Conservation (phyloP, 495 filamentous ascomycete genomes). For the Penicilliopsis zonata region DNA sequence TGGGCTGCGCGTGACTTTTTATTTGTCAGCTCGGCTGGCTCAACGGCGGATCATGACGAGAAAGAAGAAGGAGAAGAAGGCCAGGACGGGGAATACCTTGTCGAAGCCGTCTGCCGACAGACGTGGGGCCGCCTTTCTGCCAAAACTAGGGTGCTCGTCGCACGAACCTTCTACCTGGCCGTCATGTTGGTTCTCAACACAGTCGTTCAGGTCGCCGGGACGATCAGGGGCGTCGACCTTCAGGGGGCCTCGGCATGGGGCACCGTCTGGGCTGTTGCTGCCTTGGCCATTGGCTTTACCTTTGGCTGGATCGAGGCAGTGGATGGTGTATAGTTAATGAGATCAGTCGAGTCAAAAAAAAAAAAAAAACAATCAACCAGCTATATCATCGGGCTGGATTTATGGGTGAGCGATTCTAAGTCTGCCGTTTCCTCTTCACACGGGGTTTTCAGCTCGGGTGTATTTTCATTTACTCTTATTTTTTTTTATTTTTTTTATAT, state of each 20-base stretch:
- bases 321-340: conserved; percentile 22
- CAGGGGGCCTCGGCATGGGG: conserved; percentile 59
- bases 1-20: conserved; percentile 60
- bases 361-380: no score
- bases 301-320: conserved; percentile 50
- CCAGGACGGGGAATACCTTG: conserved; percentile 44
- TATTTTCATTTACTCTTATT: no score
- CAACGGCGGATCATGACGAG: conserved; percentile 14
- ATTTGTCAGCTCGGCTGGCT: conserved; percentile 53
- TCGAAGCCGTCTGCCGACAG: conserved; percentile 41
- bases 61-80: conserved; percentile 42
- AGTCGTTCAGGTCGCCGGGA: conserved; percentile 47
- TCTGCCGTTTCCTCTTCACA: no score
- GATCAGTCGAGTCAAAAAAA: no score
- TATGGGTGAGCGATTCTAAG: no score
- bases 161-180: conserved; percentile 50
- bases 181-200: conserved; percentile 47
- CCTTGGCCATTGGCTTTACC: conserved; percentile 41
- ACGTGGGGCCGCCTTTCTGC: conserved; percentile 42
- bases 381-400: no score
- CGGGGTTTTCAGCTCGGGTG: no score
- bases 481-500: no score
- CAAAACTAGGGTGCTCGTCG: conserved; percentile 52
- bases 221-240: conserved; percentile 52
- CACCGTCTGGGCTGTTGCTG: conserved; percentile 54